Percentiles rank a stretch among this genome's conserved stretches.
phyloP scores from a whole-genome alignment of 225 moss, liverwort and hornwort genomes.

The Physcomitrium patens region DNA sequence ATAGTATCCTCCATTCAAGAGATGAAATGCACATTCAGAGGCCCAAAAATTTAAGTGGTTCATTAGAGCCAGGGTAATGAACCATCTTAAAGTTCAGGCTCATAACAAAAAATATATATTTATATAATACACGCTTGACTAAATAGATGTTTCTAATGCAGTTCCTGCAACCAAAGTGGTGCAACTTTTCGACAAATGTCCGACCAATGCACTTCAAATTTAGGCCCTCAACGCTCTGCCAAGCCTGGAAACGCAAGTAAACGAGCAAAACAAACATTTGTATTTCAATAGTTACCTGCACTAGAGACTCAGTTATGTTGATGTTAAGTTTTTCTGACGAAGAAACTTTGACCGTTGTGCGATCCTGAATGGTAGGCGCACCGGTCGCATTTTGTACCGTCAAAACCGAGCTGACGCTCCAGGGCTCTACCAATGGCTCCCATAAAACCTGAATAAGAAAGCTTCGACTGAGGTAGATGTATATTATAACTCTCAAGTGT shows the following conservation, averaged over 20 bases:
- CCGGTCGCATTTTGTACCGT: conserved; percentile 47
- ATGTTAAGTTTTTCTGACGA: conserved; percentile 77
- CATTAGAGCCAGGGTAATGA: no score
- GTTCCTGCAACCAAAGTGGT: conserved; percentile 10
- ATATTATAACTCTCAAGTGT: conserved; percentile 7
- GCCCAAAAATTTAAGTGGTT: no score
- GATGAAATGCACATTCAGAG: no score
- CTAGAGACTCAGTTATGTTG: conserved; percentile 86
- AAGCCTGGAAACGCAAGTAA: background rate
- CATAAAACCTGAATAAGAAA: conserved; percentile 73
- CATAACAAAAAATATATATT: no score
- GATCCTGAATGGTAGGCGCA: conserved; percentile 49
- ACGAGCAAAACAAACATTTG: background rate
- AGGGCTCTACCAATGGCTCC: conserved; percentile 94
- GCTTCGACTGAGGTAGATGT: conserved; percentile 19
- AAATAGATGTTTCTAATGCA: conserved; percentile 17
- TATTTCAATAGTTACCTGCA: conserved; percentile 60
- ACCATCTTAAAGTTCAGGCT: no score
- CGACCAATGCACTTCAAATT: conserved; percentile 6
- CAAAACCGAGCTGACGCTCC: conserved; percentile 65
- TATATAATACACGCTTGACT: background rate
- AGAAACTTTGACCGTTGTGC: conserved; percentile 64
- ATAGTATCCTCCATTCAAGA: no score
- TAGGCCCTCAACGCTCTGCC: background rate
- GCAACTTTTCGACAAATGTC: background rate